These are phyloP conservation scores for Aquilaria yunnanensis DNA, from an alignment of 345 rosid species.

Conservation along the genomic window DNA sequence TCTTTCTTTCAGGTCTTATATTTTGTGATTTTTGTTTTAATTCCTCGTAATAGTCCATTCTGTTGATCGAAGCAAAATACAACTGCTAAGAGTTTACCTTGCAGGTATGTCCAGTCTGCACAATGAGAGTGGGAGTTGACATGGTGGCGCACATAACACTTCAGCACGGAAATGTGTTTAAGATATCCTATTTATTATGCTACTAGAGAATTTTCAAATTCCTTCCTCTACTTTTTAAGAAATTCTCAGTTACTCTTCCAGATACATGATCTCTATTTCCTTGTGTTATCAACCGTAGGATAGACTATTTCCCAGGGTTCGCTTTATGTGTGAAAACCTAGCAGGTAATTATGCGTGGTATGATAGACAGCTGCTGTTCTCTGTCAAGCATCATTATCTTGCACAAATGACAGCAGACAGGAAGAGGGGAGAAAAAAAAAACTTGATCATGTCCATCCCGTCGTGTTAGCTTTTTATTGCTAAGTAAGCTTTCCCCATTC, in stretches of 20 bases:
- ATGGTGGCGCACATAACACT: constrained; percentile 97
- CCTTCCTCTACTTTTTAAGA: background rate
- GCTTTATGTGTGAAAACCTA: constrained; percentile 1
- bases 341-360: background rate
- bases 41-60: too few relatives aligned
- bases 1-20: too few relatives aligned
- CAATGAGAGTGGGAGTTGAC: constrained; percentile 81
- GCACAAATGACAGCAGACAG: too few relatives aligned
- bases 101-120: constrained; percentile 95
- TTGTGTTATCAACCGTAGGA: background rate
- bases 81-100: background rate
- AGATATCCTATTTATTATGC: constrained; percentile 59
- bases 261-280: background rate
- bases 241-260: too few relatives aligned
- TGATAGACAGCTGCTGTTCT: background rate
- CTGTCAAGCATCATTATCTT: too few relatives aligned
- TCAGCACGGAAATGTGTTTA: constrained; percentile 84
- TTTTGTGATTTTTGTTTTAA: too few relatives aligned
- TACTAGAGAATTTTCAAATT: background rate
- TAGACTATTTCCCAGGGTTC: background rate
- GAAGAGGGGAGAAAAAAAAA: too few relatives aligned
- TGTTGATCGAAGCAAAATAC: too few relatives aligned
- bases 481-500: too few relatives aligned
- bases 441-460: too few relatives aligned
- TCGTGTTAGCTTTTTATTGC: too few relatives aligned